phyloP scores from a whole-genome alignment of 331 rosid species.

The Dryas integrifolia region DNA sequence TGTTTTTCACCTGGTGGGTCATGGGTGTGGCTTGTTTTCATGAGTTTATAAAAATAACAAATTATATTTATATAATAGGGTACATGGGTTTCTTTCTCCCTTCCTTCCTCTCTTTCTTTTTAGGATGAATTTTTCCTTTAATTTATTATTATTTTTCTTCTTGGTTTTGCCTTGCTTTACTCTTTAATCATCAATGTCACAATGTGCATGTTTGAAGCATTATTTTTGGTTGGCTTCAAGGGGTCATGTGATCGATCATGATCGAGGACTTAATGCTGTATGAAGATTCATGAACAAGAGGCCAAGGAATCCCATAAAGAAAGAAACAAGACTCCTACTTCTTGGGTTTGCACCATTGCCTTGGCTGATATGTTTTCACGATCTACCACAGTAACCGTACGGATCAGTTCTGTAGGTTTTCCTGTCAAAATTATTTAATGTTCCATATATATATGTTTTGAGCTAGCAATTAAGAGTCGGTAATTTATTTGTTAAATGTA shows the following conservation, averaged over 20 bases:
- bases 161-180: neutral
- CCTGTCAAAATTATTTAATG: no score
- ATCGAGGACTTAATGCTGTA: neutral
- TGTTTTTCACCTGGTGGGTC: slow-evolving; percentile 25
- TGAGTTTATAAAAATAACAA: slow-evolving; percentile 43
- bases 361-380: neutral
- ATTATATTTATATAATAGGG: slow-evolving; percentile 12
- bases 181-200: neutral
- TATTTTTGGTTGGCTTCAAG: slow-evolving; percentile 41
- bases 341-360: neutral
- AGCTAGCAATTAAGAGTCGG: neutral
- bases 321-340: neutral
- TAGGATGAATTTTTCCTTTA: neutral
- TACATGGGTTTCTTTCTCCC: slow-evolving; percentile 18
- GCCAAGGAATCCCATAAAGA: slow-evolving; percentile 5
- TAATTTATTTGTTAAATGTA: neutral
- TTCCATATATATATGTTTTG: no score
- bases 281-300: neutral
- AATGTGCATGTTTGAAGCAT: slow-evolving; percentile 36
- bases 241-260: slow-evolving; percentile 10
- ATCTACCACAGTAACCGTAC: no score
- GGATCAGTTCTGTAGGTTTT: no score
- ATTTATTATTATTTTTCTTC: neutral
- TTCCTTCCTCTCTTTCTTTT: neutral
- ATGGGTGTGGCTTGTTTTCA: slow-evolving; percentile 32